Evolutionary conservation across 2,329 filamentous ascomycete species (phyloP).

Genomic region (Ceratocystis huliohia): DNA sequence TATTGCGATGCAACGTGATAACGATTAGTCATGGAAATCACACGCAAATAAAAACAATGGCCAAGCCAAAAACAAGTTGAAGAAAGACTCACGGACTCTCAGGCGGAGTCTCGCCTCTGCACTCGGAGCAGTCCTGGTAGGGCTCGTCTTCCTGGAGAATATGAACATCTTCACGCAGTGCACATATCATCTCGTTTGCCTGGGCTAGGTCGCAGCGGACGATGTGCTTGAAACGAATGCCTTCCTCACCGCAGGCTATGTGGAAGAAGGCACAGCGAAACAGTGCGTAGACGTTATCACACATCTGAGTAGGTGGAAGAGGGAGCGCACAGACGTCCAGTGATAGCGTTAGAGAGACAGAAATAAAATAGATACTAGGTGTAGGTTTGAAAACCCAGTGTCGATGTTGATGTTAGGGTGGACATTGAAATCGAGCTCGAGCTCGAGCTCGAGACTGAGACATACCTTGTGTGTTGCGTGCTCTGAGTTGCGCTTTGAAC

Average conservation of each 20-base stretch:
- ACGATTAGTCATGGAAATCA: neutral
- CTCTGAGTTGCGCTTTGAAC: neutral
- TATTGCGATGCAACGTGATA: neutral
- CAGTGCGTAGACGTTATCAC: slow-evolving; percentile 20
- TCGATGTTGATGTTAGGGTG: too few relatives aligned
- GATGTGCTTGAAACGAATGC: slow-evolving; percentile 19
- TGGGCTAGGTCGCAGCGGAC: slow-evolving; percentile 17
- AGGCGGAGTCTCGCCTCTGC: slow-evolving; percentile 20
- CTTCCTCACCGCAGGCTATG: slow-evolving; percentile 13
- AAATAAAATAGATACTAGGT: neutral
- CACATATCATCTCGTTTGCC: slow-evolving; percentile 7
- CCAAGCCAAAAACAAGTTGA: neutral
- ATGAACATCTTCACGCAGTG: slow-evolving; percentile 16
- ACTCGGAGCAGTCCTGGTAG: slow-evolving; percentile 17
- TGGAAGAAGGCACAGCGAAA: slow-evolving; percentile 19
- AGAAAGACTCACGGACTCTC: slow-evolving; percentile 17
- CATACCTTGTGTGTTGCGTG: slow-evolving; percentile 11
- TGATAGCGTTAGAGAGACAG: neutral
- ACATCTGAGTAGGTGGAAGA: slow-evolving; percentile 14
- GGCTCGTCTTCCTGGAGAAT: slow-evolving; percentile 20
- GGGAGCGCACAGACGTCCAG: neutral
- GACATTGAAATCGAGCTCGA: neutral
- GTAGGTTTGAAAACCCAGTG: neutral
- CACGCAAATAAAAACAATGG: neutral
- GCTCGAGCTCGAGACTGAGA: neutral